These are phyloP conservation scores for Sporothrix brasiliensis DNA, from an alignment of 2,329 filamentous ascomycete genomes.

Conservation along the genomic window DNA sequence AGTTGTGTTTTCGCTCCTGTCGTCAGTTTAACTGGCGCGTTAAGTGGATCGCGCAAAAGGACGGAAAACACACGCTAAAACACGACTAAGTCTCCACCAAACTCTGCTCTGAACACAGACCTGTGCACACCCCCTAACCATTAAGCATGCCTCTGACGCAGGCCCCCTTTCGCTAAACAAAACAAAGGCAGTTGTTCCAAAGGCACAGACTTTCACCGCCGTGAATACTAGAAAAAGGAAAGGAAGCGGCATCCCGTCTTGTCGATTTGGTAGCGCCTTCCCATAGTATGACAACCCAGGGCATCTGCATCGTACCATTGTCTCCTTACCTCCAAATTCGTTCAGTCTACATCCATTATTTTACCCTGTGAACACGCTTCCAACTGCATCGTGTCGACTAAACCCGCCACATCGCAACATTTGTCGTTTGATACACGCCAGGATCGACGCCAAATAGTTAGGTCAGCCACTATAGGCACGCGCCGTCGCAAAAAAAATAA, in stretches of 20 bases:
- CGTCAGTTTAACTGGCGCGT: constrained; percentile 18
- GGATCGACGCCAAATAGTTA: constrained; percentile 30
- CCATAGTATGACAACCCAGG: not conserved
- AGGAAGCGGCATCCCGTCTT: constrained; percentile 16
- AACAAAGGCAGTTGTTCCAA: constrained; percentile 15
- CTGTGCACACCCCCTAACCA: constrained; percentile 11
- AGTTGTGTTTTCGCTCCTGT: constrained; percentile 25
- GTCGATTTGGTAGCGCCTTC: constrained; percentile 5
- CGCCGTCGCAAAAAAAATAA: constrained; percentile 19
- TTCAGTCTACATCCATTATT: not conserved
- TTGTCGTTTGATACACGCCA: constrained; percentile 28
- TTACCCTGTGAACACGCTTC: not conserved
- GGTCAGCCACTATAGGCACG: constrained; percentile 18
- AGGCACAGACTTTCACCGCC: constrained; percentile 11
- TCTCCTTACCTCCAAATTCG: not conserved
- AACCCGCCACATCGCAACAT: constrained; percentile 18
- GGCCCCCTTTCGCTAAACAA: constrained; percentile 11
- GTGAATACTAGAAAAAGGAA: not conserved
- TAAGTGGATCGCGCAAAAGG: constrained; percentile 28
- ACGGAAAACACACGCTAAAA: constrained; percentile 17
- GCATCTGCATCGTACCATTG: not conserved
- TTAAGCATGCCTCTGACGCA: constrained; percentile 23
- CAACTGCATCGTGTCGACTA: not conserved
- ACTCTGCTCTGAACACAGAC: constrained; percentile 1
- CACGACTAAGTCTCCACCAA: not conserved